Conservation (phyloP, 1,284 basidiomycete species). For the Sporisorium scitamineum region DNA sequence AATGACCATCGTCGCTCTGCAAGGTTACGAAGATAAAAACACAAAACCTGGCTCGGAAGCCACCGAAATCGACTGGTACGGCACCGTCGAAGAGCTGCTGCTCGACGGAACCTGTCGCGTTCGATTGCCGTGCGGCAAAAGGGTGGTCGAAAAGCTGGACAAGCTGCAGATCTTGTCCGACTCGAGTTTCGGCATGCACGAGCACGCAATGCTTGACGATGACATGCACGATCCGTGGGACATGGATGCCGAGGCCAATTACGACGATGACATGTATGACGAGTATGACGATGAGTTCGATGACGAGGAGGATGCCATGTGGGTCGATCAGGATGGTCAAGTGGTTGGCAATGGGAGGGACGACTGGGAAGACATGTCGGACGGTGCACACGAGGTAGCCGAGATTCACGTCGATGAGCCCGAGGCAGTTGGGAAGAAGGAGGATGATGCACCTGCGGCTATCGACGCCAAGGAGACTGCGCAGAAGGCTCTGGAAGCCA, state of each 20-base stretch:
- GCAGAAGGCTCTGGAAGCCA: constrained; percentile 17
- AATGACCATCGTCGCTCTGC: constrained; percentile 15
- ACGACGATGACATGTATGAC: constrained; percentile 16
- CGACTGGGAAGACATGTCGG: constrained; percentile 62
- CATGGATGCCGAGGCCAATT: constrained; percentile 14
- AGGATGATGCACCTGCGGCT: background rate
- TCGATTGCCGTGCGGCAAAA: constrained; percentile 65
- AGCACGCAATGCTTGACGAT: constrained; percentile 29
- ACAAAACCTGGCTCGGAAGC: constrained; percentile 30
- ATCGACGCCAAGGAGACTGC: background rate
- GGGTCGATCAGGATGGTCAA: constrained; percentile 57
- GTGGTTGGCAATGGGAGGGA: constrained; percentile 50
- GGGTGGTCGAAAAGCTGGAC: constrained; percentile 51
- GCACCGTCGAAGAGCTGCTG: constrained; percentile 70
- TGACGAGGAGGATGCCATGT: constrained; percentile 26
- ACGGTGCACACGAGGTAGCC: constrained; percentile 32
- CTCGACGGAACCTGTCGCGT: constrained; percentile 70
- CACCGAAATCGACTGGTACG: constrained; percentile 70
- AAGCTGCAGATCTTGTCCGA: constrained; percentile 53
- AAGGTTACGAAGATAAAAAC: background rate
- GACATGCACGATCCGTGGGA: constrained; percentile 27
- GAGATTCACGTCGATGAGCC: constrained; percentile 32
- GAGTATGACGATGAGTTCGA: constrained; percentile 38
- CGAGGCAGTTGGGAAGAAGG: constrained; percentile 3
- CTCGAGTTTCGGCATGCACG: constrained; percentile 46